Evolutionary conservation across 2,329 filamentous ascomycete genomes (phyloP), one percentile per base, ranked within the genome.

Genomic region (Curvularia lunata): DNA sequence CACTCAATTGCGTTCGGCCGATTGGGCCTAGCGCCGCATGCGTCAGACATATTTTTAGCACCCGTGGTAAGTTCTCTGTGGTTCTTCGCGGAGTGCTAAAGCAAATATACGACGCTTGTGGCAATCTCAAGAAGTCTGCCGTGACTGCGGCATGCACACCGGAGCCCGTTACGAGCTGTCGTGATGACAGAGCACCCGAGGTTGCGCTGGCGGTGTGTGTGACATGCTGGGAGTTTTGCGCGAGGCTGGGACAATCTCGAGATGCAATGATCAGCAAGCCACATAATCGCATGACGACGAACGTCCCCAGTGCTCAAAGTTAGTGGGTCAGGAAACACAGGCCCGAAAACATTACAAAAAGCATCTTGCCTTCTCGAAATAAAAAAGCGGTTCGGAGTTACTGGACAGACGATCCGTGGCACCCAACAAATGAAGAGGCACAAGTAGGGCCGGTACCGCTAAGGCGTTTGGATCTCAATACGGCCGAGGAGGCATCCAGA

Each of bases 11-110:
- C 47, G 57, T 58, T 55, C 47, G 56, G 51, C 51, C 45, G 32
- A 48, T 57, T 48, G 16, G 38, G 54, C 51, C 42, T 48, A 38
- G 53, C 58, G 50, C 50, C 50, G 55, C 54, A 48, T n/a, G 45
- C 45, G 57, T 55, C 51, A 61, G 40, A 48, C 34, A 19, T 62
- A 63, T 63, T 63, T 59, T 64, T 64, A 60, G 59, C 45, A 60
- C 19, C 27, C 45, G 51, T 55, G 42, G 43, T 54, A 48, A 7
- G 23, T 40, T 53, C 42, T 41, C 42, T 51, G 45, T 30, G 40
- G 34, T 34, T 53, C 37, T 41, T 27, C 48, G 32, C 30, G 50
- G 53, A 61, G 38, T 38, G 52, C 52, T 53, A 56, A 59, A 54
- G 51, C 57, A 52, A 30, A 58, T 38, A 60, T 42, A 25, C 59